Conservation (phyloP, 106 monocot genomes). For the Dioscorea zingiberensis region DNA sequence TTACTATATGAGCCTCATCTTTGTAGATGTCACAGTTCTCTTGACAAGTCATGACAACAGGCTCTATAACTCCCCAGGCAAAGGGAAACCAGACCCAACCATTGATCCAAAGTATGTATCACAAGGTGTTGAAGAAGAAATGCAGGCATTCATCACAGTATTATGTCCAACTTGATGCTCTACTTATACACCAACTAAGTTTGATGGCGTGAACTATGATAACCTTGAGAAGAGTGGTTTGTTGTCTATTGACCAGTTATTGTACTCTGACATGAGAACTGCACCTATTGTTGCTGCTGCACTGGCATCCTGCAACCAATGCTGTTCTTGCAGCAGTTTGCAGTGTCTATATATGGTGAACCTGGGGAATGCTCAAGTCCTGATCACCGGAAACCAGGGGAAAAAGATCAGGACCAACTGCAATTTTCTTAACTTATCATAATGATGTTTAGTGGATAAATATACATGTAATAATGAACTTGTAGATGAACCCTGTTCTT, state of each 20-base stretch:
- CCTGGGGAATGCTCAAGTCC: conserved; percentile 50
- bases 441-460: too few relatives aligned
- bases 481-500: too few relatives aligned
- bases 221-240: conserved; percentile 77
- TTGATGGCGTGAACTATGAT: conserved; percentile 62
- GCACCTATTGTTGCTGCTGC: conserved; percentile 40
- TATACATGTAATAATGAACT: too few relatives aligned
- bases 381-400: conserved; percentile 66
- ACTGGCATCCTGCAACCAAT: conserved; percentile 37
- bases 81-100: conserved; percentile 47
- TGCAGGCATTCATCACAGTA: conserved; percentile 48
- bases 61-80: conserved; percentile 61
- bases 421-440: conserved; percentile 39
- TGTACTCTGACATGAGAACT: conserved; percentile 61
- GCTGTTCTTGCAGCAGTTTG: conserved; percentile 74
- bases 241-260: conserved; percentile 60
- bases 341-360: conserved; percentile 69
- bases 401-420: conserved; percentile 75
- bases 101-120: too few relatives aligned
- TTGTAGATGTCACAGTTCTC: too few relatives aligned
- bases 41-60: too few relatives aligned
- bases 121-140: conserved; percentile 46
- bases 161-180: conserved; percentile 64
- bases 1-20: too few relatives aligned
- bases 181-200: conserved; percentile 55